Percentiles rank a stretch among this genome's conserved stretches.
Evolutionary conservation across 2,329 filamentous ascomycete genomes (phyloP).

Genomic region (Cryoendolithus antarcticus): DNA sequence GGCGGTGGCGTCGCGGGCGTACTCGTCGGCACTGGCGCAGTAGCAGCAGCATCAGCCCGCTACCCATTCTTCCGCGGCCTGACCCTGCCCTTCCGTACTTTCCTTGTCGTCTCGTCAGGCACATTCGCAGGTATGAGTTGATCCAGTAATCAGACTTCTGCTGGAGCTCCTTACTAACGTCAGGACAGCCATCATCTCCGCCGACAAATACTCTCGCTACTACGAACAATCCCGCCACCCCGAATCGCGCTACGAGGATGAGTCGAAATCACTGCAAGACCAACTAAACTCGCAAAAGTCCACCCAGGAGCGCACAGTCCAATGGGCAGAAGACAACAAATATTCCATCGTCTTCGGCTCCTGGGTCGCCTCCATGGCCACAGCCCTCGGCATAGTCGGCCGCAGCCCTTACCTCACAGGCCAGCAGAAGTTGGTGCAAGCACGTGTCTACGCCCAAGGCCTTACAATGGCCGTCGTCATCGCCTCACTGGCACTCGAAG

Average conservation of each 20-base stretch:
- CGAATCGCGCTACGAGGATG: slow-evolving; percentile 53
- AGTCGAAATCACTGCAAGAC: slow-evolving; percentile 43
- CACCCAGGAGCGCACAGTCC: slow-evolving; percentile 47
- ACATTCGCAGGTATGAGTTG: slow-evolving; percentile 57
- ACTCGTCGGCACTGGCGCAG: slow-evolving; percentile 52
- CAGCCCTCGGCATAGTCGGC: slow-evolving; percentile 62
- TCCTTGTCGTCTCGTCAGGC: slow-evolving; percentile 68
- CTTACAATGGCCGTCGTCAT: slow-evolving; percentile 75
- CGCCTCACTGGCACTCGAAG: slow-evolving; percentile 71
- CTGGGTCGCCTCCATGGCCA: slow-evolving; percentile 73
- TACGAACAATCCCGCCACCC: slow-evolving; percentile 64
- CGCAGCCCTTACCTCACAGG: slow-evolving; percentile 63
- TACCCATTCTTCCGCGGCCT: slow-evolving; percentile 69
- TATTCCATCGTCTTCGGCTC: slow-evolving; percentile 73
- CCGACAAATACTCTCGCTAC: slow-evolving; percentile 59
- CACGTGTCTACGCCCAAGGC: slow-evolving; percentile 85
- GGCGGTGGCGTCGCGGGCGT: slow-evolving; percentile 61
- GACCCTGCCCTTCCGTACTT: slow-evolving; percentile 80
- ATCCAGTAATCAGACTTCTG: too few relatives aligned
- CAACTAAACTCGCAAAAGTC: slow-evolving; percentile 45
- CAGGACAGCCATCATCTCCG: slow-evolving; percentile 55
- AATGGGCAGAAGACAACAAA: slow-evolving; percentile 68
- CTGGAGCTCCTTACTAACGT: too few relatives aligned
- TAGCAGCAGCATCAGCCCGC: slow-evolving; percentile 53
- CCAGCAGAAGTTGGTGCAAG: slow-evolving; percentile 87